Evolutionary conservation across 805 yeast species (phyloP).

Genomic region (Myxozyma monticola): DNA sequence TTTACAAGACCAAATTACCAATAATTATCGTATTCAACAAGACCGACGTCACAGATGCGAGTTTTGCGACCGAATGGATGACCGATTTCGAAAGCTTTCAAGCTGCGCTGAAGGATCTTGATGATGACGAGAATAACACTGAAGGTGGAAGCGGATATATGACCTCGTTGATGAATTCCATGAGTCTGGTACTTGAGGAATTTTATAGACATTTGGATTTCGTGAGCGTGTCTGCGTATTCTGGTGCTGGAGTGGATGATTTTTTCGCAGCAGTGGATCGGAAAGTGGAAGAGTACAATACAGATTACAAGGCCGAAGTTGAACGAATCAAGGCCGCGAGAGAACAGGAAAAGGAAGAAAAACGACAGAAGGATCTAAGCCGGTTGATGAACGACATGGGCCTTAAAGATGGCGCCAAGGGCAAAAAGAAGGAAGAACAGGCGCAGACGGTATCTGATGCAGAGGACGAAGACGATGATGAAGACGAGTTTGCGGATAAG

Average conservation of each 20-base stretch:
- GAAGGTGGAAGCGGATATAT: slow-evolving; percentile 80
- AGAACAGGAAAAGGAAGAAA: slow-evolving; percentile 68
- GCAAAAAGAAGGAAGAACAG: slow-evolving; percentile 61
- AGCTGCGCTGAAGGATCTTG: slow-evolving; percentile 64
- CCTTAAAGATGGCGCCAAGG: slow-evolving; percentile 45
- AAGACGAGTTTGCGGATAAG: slow-evolving; percentile 35
- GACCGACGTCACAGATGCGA: slow-evolving; percentile 81
- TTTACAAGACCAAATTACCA: slow-evolving; percentile 93
- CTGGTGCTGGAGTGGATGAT: slow-evolving; percentile 93
- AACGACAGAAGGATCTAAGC: slow-evolving; percentile 69
- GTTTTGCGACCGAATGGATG: slow-evolving; percentile 96
- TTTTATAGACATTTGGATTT: slow-evolving; percentile 91
- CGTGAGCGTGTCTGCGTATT: slow-evolving; percentile 86
- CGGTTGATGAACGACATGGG: slow-evolving; percentile 87
- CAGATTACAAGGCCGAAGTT: slow-evolving; percentile 80
- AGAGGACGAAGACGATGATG: slow-evolving; percentile 55
- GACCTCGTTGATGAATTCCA: slow-evolving; percentile 89
- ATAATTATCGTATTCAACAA: slow-evolving; percentile 96
- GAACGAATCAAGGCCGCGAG: slow-evolving; percentile 76
- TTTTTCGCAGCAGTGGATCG: slow-evolving; percentile 80
- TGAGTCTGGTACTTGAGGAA: slow-evolving; percentile 95
- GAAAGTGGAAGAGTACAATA: slow-evolving; percentile 84
- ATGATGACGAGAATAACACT: slow-evolving; percentile 62
- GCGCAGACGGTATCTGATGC: slow-evolving; percentile 59
- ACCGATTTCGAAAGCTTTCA: slow-evolving; percentile 92